phyloP scores from a whole-genome alignment of 2,329 filamentous ascomycete species.

The Fonsecaea pedrosoi region DNA sequence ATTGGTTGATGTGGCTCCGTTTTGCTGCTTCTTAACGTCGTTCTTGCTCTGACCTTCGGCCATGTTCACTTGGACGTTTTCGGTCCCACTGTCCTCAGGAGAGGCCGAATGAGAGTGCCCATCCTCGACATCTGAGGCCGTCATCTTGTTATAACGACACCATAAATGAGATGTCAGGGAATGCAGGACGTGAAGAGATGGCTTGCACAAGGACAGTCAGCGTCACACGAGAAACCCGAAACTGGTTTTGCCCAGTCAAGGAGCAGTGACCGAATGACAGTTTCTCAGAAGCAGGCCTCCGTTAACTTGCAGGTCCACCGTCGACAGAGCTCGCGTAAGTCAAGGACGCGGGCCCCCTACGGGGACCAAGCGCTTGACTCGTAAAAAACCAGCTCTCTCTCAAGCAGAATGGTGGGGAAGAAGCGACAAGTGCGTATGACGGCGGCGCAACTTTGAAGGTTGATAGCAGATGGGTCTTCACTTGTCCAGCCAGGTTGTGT shows the following conservation, averaged over 20 bases:
- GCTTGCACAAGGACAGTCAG: slow-evolving; percentile 31
- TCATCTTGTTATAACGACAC: slow-evolving; percentile 43
- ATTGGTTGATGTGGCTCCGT: slow-evolving; percentile 57
- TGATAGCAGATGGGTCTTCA: slow-evolving; percentile 4
- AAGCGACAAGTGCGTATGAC: slow-evolving; percentile 17
- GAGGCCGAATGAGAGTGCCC: slow-evolving; percentile 45
- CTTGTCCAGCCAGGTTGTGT: slow-evolving; percentile 9
- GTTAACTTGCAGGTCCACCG: slow-evolving; percentile 18
- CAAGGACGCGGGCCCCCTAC: slow-evolving; percentile 12
- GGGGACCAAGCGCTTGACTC: slow-evolving; percentile 23
- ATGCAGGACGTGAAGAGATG: slow-evolving; percentile 27
- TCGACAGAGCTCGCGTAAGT: slow-evolving; percentile 11
- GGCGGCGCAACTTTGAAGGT: slow-evolving; percentile 23
- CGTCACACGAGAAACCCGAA: slow-evolving; percentile 27
- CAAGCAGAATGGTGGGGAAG: slow-evolving; percentile 11
- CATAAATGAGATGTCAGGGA: slow-evolving; percentile 32
- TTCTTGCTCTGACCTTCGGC: slow-evolving; percentile 48
- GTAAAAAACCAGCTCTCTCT: slow-evolving; percentile 1
- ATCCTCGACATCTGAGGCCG: slow-evolving; percentile 47
- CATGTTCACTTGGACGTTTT: slow-evolving; percentile 48
- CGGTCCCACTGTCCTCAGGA: slow-evolving; percentile 48
- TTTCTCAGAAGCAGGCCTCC: slow-evolving; percentile 19
- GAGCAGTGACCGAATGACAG: slow-evolving; percentile 22
- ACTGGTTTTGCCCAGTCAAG: slow-evolving; percentile 14
- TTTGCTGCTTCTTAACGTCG: slow-evolving; percentile 62